Evolutionary conservation across 2,329 filamentous ascomycete genomes (phyloP).

Genomic region (Cadophora gregata): DNA sequence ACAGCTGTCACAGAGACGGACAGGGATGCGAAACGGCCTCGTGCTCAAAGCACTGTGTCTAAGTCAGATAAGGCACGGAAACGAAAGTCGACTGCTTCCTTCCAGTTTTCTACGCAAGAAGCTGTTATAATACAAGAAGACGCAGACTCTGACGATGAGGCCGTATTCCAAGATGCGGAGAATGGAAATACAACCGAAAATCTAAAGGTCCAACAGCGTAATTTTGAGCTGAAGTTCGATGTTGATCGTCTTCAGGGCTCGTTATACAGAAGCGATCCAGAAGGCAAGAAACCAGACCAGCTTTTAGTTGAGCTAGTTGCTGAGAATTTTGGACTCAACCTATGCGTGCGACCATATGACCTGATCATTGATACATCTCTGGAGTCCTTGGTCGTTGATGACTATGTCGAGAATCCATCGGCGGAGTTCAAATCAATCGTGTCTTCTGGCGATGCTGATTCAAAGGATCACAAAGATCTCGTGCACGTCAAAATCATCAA

Average conservation of each 20-base stretch:
- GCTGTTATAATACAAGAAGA: slow-evolving; percentile 74
- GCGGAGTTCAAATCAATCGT: slow-evolving; percentile 96
- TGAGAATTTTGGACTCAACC: slow-evolving; percentile 84
- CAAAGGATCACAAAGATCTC: slow-evolving; percentile 79
- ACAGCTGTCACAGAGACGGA: slow-evolving; percentile 18
- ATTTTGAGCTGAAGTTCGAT: slow-evolving; percentile 95
- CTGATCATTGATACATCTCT: slow-evolving; percentile 93
- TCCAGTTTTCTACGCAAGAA: slow-evolving; percentile 74
- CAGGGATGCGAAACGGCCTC: slow-evolving; percentile 28
- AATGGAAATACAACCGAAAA: slow-evolving; percentile 61
- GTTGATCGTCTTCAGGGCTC: slow-evolving; percentile 95
- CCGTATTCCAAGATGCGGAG: slow-evolving; percentile 70
- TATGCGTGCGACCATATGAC: slow-evolving; percentile 87
- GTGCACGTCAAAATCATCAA: slow-evolving; percentile 89
- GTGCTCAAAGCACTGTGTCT: slow-evolving; percentile 38
- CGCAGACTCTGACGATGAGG: slow-evolving; percentile 62
- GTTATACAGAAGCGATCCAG: slow-evolving; percentile 83
- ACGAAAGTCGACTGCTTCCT: slow-evolving; percentile 70
- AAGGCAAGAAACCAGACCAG: slow-evolving; percentile 76
- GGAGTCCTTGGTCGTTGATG: slow-evolving; percentile 85
- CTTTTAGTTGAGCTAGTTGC: slow-evolving; percentile 91
- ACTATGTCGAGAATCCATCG: slow-evolving; percentile 88
- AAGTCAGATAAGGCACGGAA: slow-evolving; percentile 55
- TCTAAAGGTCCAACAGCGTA: slow-evolving; percentile 81
- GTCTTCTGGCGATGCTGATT: slow-evolving; percentile 77